Evolutionary conservation across 495 filamentous ascomycete genomes (phyloP).

Genomic region (Penicillium samsonianum): DNA sequence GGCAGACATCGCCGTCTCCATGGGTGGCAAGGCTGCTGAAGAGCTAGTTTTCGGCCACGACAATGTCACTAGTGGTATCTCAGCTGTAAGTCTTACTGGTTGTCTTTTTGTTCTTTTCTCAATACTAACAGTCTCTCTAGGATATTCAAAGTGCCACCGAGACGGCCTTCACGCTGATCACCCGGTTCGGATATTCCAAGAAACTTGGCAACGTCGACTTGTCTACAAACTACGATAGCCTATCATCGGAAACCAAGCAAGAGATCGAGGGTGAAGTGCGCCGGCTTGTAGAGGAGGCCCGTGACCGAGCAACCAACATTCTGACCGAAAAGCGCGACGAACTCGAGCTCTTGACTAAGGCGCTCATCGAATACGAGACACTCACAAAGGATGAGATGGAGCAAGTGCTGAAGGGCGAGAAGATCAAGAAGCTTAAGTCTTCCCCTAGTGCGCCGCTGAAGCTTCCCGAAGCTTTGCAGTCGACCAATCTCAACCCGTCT

Average conservation of each 20-base stretch:
- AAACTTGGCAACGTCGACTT: conserved; percentile 89
- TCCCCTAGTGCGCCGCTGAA: conserved; percentile 52
- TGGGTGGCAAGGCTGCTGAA: conserved; percentile 94
- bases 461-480: conserved; percentile 50
- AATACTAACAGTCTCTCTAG: conserved; percentile 40
- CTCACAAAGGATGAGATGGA: conserved; percentile 84
- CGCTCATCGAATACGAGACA: conserved; percentile 91
- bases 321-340: conserved; percentile 73
- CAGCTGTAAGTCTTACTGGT: conserved; percentile 55
- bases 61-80: conserved; percentile 81
- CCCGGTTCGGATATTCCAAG: conserved; percentile 82
- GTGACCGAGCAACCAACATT: conserved; percentile 69
- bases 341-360: conserved; percentile 82
- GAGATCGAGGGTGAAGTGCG: conserved; percentile 86
- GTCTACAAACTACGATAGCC: conserved; percentile 68
- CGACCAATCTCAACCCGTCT: conserved; percentile 31
- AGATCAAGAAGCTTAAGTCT: conserved; percentile 61
- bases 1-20: conserved; percentile 74
- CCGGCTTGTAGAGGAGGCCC: conserved; percentile 77
- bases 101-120: background rate
- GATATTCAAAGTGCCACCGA: conserved; percentile 81
- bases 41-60: conserved; percentile 88
- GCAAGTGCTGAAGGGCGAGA: conserved; percentile 82
- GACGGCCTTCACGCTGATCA: conserved; percentile 82
- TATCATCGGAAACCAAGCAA: conserved; percentile 81